Evolutionary conservation across 495 filamentous ascomycete genomes (phyloP).

Genomic region (Thermothielavioides terrestris): DNA sequence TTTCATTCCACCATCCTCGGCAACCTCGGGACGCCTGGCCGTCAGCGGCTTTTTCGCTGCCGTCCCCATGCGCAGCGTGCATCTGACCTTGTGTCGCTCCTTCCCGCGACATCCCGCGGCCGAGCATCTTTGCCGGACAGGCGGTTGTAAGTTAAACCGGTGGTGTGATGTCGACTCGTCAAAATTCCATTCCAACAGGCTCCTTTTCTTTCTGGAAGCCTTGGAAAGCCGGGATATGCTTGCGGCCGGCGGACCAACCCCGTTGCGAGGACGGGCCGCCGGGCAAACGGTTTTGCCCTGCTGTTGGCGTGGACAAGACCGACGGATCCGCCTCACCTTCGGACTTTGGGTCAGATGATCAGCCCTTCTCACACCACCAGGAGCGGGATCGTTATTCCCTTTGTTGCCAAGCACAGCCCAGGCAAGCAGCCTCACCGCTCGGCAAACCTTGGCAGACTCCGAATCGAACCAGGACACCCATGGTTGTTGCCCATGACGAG

Average conservation of each 20-base stretch:
- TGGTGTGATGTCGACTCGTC: slow-evolving; percentile 1
- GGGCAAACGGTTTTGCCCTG: neutral
- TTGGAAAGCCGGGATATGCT: neutral
- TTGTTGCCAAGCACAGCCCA: neutral
- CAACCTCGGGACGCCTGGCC: no score
- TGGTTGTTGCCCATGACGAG: no score
- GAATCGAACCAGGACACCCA: no score
- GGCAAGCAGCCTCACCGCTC: neutral
- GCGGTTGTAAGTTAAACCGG: no score
- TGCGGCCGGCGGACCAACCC: neutral
- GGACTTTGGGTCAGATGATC: neutral
- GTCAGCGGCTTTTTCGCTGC: no score
- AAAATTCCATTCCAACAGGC: neutral
- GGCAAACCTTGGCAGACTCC: neutral
- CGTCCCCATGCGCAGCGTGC: no score
- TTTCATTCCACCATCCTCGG: no score
- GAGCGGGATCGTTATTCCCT: no score
- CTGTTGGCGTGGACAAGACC: neutral
- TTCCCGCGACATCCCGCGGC: neutral
- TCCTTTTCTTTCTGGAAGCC: slow-evolving; percentile 7
- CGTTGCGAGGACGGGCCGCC: neutral
- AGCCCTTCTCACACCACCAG: neutral
- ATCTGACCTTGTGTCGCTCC: neutral
- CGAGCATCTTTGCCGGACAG: no score
- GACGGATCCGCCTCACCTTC: neutral